Evolutionary conservation across 306 rosid species (phyloP).

Genomic region (Inga oerstediana): DNA sequence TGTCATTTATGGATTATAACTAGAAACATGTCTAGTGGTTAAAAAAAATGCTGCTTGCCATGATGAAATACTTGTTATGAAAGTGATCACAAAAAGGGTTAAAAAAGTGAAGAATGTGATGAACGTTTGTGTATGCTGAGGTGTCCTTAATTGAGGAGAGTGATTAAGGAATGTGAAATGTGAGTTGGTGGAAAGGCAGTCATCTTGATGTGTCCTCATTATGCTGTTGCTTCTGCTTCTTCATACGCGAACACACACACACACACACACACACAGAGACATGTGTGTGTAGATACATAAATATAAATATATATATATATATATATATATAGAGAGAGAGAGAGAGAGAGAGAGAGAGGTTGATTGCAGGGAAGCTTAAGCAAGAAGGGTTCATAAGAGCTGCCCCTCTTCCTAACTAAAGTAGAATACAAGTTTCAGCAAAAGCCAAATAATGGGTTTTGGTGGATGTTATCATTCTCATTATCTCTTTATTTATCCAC

Average conservation of each 20-base stretch:
- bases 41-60: not conserved
- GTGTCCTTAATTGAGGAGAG: not conserved
- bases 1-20: not conserved
- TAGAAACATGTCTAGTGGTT: not conserved
- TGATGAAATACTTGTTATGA: not conserved
- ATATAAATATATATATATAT: no score
- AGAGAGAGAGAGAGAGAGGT: not conserved
- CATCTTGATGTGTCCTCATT: not conserved
- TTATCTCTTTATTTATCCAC: constrained; percentile 27
- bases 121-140: not conserved
- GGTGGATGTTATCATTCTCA: constrained; percentile 55
- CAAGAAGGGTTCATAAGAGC: constrained; percentile 39
- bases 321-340: no score
- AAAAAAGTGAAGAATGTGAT: not conserved
- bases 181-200: not conserved
- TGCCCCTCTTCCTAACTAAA: not conserved
- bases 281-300: no score
- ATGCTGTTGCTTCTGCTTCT: not conserved
- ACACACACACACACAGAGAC: not conserved
- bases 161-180: not conserved
- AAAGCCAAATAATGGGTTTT: constrained; percentile 33
- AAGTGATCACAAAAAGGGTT: not conserved
- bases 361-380: constrained; percentile 13
- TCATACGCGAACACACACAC: not conserved
- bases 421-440: constrained; percentile 51